phyloP scores from a whole-genome alignment of 495 filamentous ascomycete species.

The Penicillium salamii region DNA sequence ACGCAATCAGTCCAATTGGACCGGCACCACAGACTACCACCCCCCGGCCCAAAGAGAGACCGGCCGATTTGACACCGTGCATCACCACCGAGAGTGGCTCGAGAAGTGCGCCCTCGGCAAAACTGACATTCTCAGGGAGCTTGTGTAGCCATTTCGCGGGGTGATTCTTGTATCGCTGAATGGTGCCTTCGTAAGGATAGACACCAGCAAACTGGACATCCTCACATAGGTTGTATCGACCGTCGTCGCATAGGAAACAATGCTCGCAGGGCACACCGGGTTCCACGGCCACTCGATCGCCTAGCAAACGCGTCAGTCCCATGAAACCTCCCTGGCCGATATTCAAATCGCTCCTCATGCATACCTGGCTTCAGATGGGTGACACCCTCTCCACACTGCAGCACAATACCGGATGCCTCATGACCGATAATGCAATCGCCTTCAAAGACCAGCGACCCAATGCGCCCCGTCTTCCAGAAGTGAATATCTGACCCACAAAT shows the following conservation, averaged over 20 bases:
- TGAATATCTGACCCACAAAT: slow-evolving; percentile 65
- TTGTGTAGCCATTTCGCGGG: slow-evolving; percentile 59
- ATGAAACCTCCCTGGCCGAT: no score
- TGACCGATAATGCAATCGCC: slow-evolving; percentile 74
- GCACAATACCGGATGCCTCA: slow-evolving; percentile 68
- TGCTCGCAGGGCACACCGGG: slow-evolving; percentile 67
- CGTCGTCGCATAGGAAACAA: slow-evolving; percentile 61
- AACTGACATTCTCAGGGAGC: slow-evolving; percentile 58
- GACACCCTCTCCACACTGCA: slow-evolving; percentile 55
- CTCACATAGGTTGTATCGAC: slow-evolving; percentile 77
- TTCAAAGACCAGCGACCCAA: slow-evolving; percentile 66
- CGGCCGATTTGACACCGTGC: slow-evolving; percentile 60
- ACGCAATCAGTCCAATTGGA: slow-evolving; percentile 68
- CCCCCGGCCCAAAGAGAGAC: slow-evolving; percentile 46
- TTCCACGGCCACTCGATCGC: slow-evolving; percentile 73
- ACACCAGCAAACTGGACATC: slow-evolving; percentile 66
- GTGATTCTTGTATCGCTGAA: slow-evolving; percentile 61
- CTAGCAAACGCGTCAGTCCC: slow-evolving; percentile 27
- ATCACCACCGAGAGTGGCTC: slow-evolving; percentile 77
- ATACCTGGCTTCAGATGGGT: slow-evolving; percentile 32
- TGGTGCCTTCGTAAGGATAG: slow-evolving; percentile 55
- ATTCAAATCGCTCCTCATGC: neutral
- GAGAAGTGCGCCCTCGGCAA: slow-evolving; percentile 66
- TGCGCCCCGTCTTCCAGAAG: slow-evolving; percentile 77
- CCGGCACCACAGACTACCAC: slow-evolving; percentile 76